Base-by-base conservation (phyloP, 2,329 filamentous ascomycete species). In the Cyphellophora attinorum region DNA sequence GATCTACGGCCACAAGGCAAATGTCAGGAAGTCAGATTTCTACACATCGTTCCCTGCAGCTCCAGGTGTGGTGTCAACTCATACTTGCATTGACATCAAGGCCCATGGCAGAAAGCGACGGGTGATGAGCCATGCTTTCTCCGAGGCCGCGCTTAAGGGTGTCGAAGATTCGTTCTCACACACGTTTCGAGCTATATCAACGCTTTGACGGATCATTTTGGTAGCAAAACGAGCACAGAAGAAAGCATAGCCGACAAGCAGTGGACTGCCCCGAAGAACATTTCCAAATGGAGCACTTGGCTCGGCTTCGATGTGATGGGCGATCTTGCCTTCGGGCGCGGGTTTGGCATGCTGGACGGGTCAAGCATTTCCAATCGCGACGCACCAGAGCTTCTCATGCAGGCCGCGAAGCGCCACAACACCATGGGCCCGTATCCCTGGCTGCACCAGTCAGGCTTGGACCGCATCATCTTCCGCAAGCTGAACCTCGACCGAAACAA, bases 301-400 rank as follows among this genome's bases (percentile, higher is more conserved):
- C 51, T 52, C 2, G 56, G 55, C 2, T 64, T 63, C 34, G 59
- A 65, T 34, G 51, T 64, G 12, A 56, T 64, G 29, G 59, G 59
- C 0, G 58, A 64, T 21, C 35, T 65, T 1, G 49, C 54, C 1
- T 64, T 64, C 31, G 60, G 61, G 1, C 54, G 62, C 18, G 38
- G 52, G 1, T 66, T 65, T 38, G 48, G 51, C 11, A 39, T 48
- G 14, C 30, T 40, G 6, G 35, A 32, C 14, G 32, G 34, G 11
- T 38, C 40, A n/a, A 40, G 44, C 18, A 33, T 30, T 15, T 35
- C 36, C 10, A 27, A 19, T 34, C 21, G 21, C n/a, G 21, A 25
- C 21, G 31, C 36, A 13, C 27, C 45, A 29, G 32, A 45, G 23
- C 41, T 40, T 25, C 46, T 37, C 11, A 23, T 47, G 17, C 34